Percentiles rank a stretch among this genome's conserved stretches.
Evolutionary conservation across 148 eudicot genomes (phyloP).

Genomic region (Amaranthus cruentus): DNA sequence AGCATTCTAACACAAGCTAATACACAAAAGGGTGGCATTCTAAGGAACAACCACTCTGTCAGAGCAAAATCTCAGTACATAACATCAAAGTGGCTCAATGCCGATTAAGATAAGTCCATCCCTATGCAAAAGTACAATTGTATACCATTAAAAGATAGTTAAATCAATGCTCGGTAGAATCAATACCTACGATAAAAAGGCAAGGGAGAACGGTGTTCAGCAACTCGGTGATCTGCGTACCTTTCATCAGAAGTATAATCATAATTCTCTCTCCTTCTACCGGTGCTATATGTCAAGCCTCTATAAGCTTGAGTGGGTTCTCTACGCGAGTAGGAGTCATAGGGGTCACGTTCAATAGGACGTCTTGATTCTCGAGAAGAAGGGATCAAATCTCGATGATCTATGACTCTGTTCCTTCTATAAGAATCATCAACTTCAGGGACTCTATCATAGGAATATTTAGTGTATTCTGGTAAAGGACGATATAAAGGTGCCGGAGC

Average conservation of each 20-base stretch:
- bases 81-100: no score
- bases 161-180: neutral
- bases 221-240: constrained; percentile 22
- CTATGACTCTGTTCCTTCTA: constrained; percentile 27
- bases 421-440: constrained; percentile 28
- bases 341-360: constrained; percentile 30
- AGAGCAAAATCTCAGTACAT: no score
- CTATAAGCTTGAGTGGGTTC: constrained; percentile 25
- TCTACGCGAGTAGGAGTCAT: constrained; percentile 3
- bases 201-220: constrained; percentile 23
- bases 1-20: no score
- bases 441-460: constrained; percentile 35
- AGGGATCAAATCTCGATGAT: constrained; percentile 24
- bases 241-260: constrained; percentile 23
- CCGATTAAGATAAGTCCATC: no score
- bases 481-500: constrained; percentile 25
- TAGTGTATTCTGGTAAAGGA: constrained; percentile 22
- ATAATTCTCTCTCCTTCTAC: constrained; percentile 21
- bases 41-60: no score
- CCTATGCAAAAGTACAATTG: no score
- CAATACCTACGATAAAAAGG: constrained; percentile 32
- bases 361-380: constrained; percentile 27
- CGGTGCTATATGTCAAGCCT: constrained; percentile 18
- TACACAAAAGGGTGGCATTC: no score
- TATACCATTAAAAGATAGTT: neutral